Base-by-base conservation (phyloP, 805 yeast species). In the Metschnikowia continentalis region DNA sequence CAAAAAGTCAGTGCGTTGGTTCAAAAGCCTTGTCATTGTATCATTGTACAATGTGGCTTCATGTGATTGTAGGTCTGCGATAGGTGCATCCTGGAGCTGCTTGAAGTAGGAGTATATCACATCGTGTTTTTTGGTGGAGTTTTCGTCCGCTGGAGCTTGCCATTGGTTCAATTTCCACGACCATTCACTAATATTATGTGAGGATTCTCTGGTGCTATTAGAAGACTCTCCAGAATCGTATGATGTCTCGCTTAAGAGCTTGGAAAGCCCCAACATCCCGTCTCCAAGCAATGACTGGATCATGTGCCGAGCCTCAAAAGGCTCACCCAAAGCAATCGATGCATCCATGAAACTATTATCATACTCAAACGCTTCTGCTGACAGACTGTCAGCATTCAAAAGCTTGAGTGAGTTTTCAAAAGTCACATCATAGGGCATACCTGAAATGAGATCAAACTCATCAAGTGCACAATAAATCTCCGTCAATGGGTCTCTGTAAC, bases 81-180 rank as follows among this genome's bases (percentile, higher is more conserved):
- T 5, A 0, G 71, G 73, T 15, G 60, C 54, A 35, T 78, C 82
- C 33, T 69, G 70, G 4, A 81, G 58, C 4, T 63, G 61, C 55
- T 80, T 83, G 53, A 86, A 67, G 1, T 80, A 62, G 3, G 72
- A 69, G 61, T 85, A 89, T 2, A 84, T 65, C 2, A 73, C 68
- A 41, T 77, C 78, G 42, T 79, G 73, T 37, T 74, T 78, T 0
- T 71, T 64, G 0, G 48, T 46, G 0, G 77, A 62, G 0, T 52
- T 55, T 2, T 60, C 62, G 1, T 83, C 74, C 0, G 62, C 54
- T 0, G 95, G 88, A 1, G 87, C 53, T 48, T 85, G 86, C 97
- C 97, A 91, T 46, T 80, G 79, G 40, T 77, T 79, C 38, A 91
- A 66, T 60, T 86, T 86, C 90, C 96, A 85, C 0, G 83, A 79